Evolutionary conservation across 116 monocot species (phyloP), one percentile per base, ranked within the genome.

Genomic region (Iris pallida): DNA sequence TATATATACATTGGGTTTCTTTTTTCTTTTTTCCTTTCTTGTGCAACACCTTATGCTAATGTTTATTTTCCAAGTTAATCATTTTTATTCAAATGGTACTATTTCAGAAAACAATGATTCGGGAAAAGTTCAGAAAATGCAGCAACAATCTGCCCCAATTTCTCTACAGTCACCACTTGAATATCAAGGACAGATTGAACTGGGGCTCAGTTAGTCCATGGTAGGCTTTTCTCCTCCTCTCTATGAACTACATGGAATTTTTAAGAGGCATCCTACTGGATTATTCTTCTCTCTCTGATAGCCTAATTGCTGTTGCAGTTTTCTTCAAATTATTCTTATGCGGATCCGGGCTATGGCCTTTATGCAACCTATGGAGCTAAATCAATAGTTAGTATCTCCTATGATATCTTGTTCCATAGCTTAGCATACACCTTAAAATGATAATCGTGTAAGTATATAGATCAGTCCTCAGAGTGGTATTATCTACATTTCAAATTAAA

Each of bases 291-390:
- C n/a, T n/a, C 55, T 42, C 15, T 18, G 4, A 45, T 45, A 73
- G 20, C 74, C 19, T 16, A 30, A 30, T 10, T 47, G 17, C 10
- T 64, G 17, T 58, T 47, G 72, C 55, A 81, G 85, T 75, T 65
- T 20, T 52, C 45, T 62, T 60, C 81, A 60, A 81, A 73, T 45
- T 71, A 68, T 61, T 47, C 85, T 68, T 81, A 68, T 63, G 42
- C 53, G 61, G 81, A 85, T 62, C 85, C 66, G 57, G 72, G 71
- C 68, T 30, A 78, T 75, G 78, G 81, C 46, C 56, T 75, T 2
- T 71, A 62, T 71, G 66, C 77, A 53, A 63, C 73, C 15, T 81
- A 68, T 59, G 81, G 75, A 64, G 64, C 75, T 55, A 71, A 77
- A 73, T 42, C 73, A 66, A 64, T 66, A 75, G 85, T 85, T 63